Conservation (phyloP, 768 basidiomycete genomes). For the Amanita pallidorosea region DNA sequence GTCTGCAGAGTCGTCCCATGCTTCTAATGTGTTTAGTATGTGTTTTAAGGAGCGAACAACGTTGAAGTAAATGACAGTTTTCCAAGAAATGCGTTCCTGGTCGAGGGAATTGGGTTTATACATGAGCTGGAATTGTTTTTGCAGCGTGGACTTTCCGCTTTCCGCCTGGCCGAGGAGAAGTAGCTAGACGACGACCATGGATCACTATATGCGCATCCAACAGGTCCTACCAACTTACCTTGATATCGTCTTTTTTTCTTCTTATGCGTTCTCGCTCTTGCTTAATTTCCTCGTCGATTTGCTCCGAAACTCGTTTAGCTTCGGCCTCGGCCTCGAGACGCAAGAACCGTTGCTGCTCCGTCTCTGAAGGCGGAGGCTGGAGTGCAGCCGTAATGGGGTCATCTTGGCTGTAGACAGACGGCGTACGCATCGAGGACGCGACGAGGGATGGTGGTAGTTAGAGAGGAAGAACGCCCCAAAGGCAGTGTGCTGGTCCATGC, state of each 20-base stretch:
- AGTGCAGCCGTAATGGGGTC: slow-evolving; percentile 66
- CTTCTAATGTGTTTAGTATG: slow-evolving; percentile 52
- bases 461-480: slow-evolving; percentile 13
- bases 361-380: slow-evolving; percentile 55
- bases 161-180: slow-evolving; percentile 73
- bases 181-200: slow-evolving; percentile 27
- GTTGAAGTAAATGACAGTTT: slow-evolving; percentile 68
- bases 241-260: slow-evolving; percentile 64
- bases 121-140: slow-evolving; percentile 77
- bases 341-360: slow-evolving; percentile 46
- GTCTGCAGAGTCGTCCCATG: slow-evolving; percentile 50
- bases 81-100: slow-evolving; percentile 61
- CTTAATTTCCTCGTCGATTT: slow-evolving; percentile 73
- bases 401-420: slow-evolving; percentile 64
- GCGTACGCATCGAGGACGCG: slow-evolving; percentile 39
- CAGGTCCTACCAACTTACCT: slow-evolving; percentile 29
- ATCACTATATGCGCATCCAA: slow-evolving; percentile 26
- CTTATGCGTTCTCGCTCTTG: slow-evolving; percentile 56
- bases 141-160: slow-evolving; percentile 68
- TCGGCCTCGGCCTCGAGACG: slow-evolving; percentile 62
- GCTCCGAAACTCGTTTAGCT: slow-evolving; percentile 66
- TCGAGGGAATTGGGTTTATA: slow-evolving; percentile 65
- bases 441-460: slow-evolving; percentile 21
- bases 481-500: slow-evolving; percentile 5
- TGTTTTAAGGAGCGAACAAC: slow-evolving; percentile 61